Percentiles rank a stretch among this genome's conserved stretches.
Evolutionary conservation across 805 yeast genomes (phyloP).

Genomic region (Candida andamanensis): DNA sequence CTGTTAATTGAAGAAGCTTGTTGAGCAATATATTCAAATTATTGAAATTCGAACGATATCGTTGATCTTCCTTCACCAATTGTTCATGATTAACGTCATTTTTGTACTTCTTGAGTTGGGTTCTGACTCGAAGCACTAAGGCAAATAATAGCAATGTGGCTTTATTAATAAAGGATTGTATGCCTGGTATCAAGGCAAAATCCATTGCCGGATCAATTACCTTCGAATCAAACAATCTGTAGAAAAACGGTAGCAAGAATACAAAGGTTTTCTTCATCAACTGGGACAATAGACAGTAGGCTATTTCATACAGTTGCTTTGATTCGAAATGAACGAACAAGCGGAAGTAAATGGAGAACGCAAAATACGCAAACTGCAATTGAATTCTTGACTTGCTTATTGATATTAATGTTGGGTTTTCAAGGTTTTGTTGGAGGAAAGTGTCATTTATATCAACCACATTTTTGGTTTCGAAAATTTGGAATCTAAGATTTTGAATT

Average conservation of each 20-base stretch:
- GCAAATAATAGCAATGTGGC: conserved; percentile 17
- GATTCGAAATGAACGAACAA: conserved; percentile 38
- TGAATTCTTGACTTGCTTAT: conserved; percentile 14
- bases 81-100: conserved; percentile 1
- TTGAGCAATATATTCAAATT: conserved; percentile 2
- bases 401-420: conserved; percentile 23
- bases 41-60: conserved; percentile 1
- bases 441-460: too few species aligned
- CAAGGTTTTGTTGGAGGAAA: conserved; percentile 13
- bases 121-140: conserved; percentile 13
- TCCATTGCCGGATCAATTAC: conserved; percentile 38
- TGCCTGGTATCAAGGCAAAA: conserved; percentile 35
- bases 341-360: conserved; percentile 23
- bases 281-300: conserved; percentile 31
- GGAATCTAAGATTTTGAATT: conserved; percentile 1
- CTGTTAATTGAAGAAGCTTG: conserved; percentile 1
- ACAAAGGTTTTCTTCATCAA: conserved; percentile 18
- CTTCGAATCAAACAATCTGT: conserved; percentile 25
- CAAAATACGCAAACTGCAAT: conserved; percentile 22
- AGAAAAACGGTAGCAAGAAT: conserved; percentile 27
- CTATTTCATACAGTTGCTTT: conserved; percentile 19
- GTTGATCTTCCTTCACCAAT: conserved; percentile 1
- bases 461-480: too few species aligned
- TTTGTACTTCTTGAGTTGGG: background rate
- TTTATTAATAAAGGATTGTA: conserved; percentile 23